Base-by-base conservation (phyloP, 352 stramenopile species). In the Globisporangium nagaii region DNA sequence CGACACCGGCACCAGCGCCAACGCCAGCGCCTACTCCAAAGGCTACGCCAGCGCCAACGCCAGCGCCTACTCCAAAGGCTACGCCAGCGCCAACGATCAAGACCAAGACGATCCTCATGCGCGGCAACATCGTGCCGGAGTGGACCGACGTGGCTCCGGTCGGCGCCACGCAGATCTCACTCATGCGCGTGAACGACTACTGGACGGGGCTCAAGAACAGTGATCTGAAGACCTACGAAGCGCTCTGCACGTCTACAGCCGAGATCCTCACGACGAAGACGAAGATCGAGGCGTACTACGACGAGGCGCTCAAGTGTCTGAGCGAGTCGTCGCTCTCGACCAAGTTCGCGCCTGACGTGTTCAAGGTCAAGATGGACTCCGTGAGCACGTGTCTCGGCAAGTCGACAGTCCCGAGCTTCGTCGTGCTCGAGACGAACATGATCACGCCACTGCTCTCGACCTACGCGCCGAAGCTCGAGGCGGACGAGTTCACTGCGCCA, bases 71-170 rank as follows among this genome's bases (percentile, higher is more conserved):
- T 0, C 13, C 19, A 22, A 56, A 46, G 28, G 19, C 35, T 5
- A 41, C 35, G 6, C 50, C 37, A 15, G n/a, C 27, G 5, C 36
- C 49, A 15, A 42, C 39, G 3, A 25, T 34, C 13, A 25, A 34
- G 47, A 35, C 47, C 13, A 58, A 58, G 40, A 58, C 30, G 12
- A 15, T 58, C 7, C 4, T 48, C 39, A 47, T 58, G 28, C 51
- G 51, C 12, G n/a, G 25, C 25, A 36, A 11, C 6, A 43, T 58
- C 9, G 40, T 58, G 12, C 51, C 51, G 22, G 17, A 20, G 13
- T 58, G 51, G 51, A n/a, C 31, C 4, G 51, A 49, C 19, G n/a
- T 58, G 28, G 51, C 51, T 10, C 51, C 51, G 6, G 17, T 15
- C 6, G 40, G 40, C 2, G 51, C 51, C 6, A 30, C 32, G 20